Evolutionary conservation across 208 protist genomes (phyloP).

Genomic region (Trypanosoma cruzi): DNA sequence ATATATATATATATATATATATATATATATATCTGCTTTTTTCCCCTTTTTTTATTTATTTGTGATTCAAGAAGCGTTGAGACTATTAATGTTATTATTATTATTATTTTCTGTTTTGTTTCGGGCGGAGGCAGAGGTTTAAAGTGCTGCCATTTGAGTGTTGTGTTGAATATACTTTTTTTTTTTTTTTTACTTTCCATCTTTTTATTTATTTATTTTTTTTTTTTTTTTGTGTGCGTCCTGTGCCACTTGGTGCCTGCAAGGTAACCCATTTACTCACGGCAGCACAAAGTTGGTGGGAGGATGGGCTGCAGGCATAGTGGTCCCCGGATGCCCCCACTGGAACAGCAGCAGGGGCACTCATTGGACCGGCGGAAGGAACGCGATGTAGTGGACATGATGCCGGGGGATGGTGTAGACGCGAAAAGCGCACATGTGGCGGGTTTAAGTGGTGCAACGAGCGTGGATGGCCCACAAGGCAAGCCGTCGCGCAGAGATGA

Average conservation of each 20-base stretch:
- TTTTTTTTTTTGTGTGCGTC: neutral
- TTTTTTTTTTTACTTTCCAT: neutral
- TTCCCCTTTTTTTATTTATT: slow-evolving; percentile 11
- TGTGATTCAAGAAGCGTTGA: neutral
- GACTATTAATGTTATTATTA: too few species aligned
- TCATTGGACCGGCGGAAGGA: neutral
- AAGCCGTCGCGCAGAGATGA: neutral
- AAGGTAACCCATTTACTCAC: neutral
- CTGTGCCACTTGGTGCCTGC: neutral
- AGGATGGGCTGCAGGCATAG: slow-evolving; percentile 40
- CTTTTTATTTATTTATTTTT: neutral
- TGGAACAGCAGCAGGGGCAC: neutral
- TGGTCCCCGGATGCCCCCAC: slow-evolving; percentile 10
- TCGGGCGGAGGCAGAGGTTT: neutral
- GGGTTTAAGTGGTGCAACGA: neutral
- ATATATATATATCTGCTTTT: neutral
- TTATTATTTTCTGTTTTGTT: neutral
- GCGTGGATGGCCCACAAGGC: neutral
- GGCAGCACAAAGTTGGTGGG: neutral
- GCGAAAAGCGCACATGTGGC: neutral
- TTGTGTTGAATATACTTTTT: neutral
- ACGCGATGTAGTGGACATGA: neutral
- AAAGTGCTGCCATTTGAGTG: neutral
- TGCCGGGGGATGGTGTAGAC: neutral
- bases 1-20: slow-evolving; percentile 2